Percentiles rank a stretch among this genome's conserved stretches.
These are phyloP conservation scores for Nicotiana undulata DNA, from an alignment of 257 asterid species.

Conservation along the genomic window DNA sequence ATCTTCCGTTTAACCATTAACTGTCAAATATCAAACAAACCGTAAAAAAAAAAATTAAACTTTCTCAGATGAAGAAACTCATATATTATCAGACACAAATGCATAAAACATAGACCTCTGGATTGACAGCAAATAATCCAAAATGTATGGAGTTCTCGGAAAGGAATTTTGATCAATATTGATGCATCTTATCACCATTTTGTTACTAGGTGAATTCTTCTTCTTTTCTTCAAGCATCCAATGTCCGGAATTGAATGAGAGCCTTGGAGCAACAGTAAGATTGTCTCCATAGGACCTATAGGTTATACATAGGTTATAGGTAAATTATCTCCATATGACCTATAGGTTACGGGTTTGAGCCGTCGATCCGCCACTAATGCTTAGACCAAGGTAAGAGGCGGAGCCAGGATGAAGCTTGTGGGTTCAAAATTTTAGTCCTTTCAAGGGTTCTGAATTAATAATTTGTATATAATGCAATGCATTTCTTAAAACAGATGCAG, in stretches of 20 bases:
- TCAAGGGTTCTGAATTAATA: too few species aligned
- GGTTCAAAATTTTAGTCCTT: too few species aligned
- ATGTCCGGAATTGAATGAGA: background rate
- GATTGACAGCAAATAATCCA: background rate
- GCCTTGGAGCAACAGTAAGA: background rate
- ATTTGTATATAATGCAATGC: too few species aligned
- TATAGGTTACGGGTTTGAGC: too few species aligned
- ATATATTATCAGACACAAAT: background rate
- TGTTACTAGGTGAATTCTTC: background rate
- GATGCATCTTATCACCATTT: background rate
- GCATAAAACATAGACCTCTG: background rate
- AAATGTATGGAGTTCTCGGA: background rate
- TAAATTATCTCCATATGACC: too few species aligned
- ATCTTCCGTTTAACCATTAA: conserved; percentile 28
- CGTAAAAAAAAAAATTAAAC: too few species aligned
- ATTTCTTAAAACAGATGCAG: too few species aligned
- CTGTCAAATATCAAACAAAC: background rate
- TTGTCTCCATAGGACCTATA: too few species aligned
- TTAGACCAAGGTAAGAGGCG: too few species aligned
- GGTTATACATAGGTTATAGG: too few species aligned
- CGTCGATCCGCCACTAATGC: too few species aligned
- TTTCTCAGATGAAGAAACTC: background rate
- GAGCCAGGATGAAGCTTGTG: too few species aligned
- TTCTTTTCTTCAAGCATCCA: background rate
- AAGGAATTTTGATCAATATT: background rate